Conservation (phyloP, 2,329 filamentous ascomycete genomes). For the Emydomyces testavorans region DNA sequence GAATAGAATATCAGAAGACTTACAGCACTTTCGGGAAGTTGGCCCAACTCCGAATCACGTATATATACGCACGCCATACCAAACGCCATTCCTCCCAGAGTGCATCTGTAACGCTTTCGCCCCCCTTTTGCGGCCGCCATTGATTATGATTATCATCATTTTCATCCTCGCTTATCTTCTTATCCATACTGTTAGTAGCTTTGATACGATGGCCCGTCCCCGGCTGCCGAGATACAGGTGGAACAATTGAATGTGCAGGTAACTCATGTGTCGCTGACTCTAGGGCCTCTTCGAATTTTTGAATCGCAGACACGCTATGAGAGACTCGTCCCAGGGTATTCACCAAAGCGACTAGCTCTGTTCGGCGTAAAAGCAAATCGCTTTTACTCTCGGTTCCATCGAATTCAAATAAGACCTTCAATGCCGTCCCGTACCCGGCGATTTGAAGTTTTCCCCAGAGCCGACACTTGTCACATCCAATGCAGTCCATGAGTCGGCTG, state of each 20-base stretch:
- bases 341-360: slow-evolving; percentile 84
- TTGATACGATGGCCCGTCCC: neutral
- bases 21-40: slow-evolving; percentile 57
- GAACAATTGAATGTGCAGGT: slow-evolving; percentile 8
- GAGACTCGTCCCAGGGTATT: slow-evolving; percentile 87
- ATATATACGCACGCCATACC: slow-evolving; percentile 51
- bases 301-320: slow-evolving; percentile 63
- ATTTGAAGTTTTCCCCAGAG: slow-evolving; percentile 97
- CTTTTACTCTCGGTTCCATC: slow-evolving; percentile 54
- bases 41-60: slow-evolving; percentile 60
- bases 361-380: slow-evolving; percentile 66
- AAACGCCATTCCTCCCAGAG: slow-evolving; percentile 53
- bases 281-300: slow-evolving; percentile 52
- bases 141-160: slow-evolving; percentile 35
- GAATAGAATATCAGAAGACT: slow-evolving; percentile 34
- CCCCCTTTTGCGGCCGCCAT: slow-evolving; percentile 18
- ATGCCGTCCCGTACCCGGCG: slow-evolving; percentile 80
- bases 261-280: slow-evolving; percentile 24
- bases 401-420: slow-evolving; percentile 94
- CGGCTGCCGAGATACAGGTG: neutral
- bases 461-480: slow-evolving; percentile 95
- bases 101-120: slow-evolving; percentile 44
- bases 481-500: slow-evolving; percentile 93
- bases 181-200: neutral
- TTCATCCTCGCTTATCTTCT: slow-evolving; percentile 24